Percentiles rank a stretch among this genome's conserved stretches.
Conservation (phyloP, 768 basidiomycete genomes). For the Termitomyces sp. region DNA sequence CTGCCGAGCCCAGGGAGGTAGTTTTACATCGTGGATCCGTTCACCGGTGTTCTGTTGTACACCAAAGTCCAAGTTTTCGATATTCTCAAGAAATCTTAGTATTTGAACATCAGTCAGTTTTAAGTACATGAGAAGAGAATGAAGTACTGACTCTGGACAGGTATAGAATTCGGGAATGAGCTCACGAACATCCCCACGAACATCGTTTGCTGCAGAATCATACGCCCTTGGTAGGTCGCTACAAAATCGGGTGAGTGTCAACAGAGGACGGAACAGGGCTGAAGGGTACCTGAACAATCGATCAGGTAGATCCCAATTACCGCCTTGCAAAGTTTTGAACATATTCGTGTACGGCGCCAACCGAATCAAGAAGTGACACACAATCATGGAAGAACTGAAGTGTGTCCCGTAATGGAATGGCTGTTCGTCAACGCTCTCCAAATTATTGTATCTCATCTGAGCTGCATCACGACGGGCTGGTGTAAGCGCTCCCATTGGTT, state of each 20-base stretch:
- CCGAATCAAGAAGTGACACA: conserved; percentile 90
- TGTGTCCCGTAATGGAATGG: conserved; percentile 96
- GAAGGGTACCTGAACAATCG: conserved; percentile 67
- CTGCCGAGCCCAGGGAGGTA: conserved; percentile 86
- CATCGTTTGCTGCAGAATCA: conserved; percentile 79
- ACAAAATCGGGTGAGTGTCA: background rate
- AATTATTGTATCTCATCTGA: conserved; percentile 64
- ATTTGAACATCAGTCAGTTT: background rate
- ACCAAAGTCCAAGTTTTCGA: conserved; percentile 77
- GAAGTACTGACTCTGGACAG: conserved; percentile 64
- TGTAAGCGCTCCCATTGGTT: conserved; percentile 90
- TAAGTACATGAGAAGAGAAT: background rate
- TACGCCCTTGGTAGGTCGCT: conserved; percentile 82
- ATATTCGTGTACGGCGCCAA: conserved; percentile 89
- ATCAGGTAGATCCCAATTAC: conserved; percentile 93
- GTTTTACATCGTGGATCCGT: conserved; percentile 80
- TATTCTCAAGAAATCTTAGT: conserved; percentile 77
- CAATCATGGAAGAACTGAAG: conserved; percentile 96
- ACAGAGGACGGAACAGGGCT: background rate
- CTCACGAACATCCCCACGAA: conserved; percentile 90
- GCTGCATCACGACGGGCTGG: conserved; percentile 73
- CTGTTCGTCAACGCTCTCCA: conserved; percentile 76
- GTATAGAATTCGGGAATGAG: conserved; percentile 89
- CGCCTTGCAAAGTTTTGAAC: conserved; percentile 93
- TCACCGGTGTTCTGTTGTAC: conserved; percentile 69